Conservation (phyloP, 192 early-diverging fungal genomes). For the Rhizophagus sp. region DNA sequence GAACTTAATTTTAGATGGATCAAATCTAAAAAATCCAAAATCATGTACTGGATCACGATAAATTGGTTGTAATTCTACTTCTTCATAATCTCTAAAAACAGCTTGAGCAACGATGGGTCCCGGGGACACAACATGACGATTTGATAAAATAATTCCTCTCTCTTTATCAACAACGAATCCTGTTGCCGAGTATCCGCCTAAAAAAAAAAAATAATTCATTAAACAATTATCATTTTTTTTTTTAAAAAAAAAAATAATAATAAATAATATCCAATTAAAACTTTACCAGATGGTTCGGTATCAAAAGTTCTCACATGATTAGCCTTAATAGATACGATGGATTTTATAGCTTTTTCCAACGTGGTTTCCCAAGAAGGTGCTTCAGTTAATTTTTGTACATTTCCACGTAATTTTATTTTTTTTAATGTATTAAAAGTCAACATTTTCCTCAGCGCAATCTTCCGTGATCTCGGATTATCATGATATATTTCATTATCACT, state of each 20-base stretch:
- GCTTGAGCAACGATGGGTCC: constrained; percentile 74
- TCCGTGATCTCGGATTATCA: no score
- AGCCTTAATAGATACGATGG: constrained; percentile 78
- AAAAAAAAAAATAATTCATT: not conserved
- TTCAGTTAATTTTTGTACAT: not conserved
- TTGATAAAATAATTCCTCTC: constrained; percentile 74
- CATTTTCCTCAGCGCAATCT: no score
- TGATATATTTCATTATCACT: no score
- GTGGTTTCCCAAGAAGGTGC: constrained; percentile 63
- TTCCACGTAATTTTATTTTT: no score
- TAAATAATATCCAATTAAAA: not conserved
- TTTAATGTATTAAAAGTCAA: no score
- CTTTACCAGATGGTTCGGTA: constrained; percentile 72
- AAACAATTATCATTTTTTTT: no score
- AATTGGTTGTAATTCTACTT: constrained; percentile 67
- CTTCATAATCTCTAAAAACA: constrained; percentile 73
- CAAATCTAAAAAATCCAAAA: constrained; percentile 81
- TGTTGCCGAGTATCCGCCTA: constrained; percentile 62
- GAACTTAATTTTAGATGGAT: constrained; percentile 66
- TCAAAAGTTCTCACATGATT: constrained; percentile 78
- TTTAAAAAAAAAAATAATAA: no score
- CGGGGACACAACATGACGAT: constrained; percentile 75
- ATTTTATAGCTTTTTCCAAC: constrained; percentile 69
- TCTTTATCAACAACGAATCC: constrained; percentile 81
- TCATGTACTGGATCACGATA: constrained; percentile 85